A percentile compares a stretch with the other conserved stretches of the same genome.
phyloP scores from a whole-genome alignment of 305 asterid species.

The Solanum chacoense region DNA sequence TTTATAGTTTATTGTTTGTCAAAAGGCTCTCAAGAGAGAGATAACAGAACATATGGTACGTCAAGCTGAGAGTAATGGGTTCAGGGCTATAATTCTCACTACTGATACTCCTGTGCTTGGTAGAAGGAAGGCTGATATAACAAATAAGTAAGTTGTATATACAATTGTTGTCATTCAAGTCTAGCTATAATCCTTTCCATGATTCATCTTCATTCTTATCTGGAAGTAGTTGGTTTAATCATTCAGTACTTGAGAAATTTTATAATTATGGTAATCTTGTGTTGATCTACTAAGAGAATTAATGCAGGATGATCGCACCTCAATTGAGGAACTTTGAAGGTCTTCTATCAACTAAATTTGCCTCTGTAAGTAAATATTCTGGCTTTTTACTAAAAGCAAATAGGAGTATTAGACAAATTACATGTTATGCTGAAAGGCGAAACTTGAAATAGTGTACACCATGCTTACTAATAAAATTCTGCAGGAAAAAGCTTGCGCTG shows the following conservation, averaged over 20 bases:
- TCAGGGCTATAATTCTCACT: conserved; percentile 20
- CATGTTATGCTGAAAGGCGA: background rate
- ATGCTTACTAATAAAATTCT: background rate
- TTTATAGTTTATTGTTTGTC: background rate
- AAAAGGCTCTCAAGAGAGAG: conserved; percentile 44
- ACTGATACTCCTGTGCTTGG: conserved; percentile 49
- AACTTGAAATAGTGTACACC: background rate
- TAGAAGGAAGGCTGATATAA: conserved; percentile 51
- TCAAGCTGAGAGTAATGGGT: conserved; percentile 61
- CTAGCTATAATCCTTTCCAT: background rate
- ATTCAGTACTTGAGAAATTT: conserved; percentile 8
- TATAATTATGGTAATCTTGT: background rate
- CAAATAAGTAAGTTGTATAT: conserved; percentile 34
- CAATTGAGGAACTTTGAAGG: conserved; percentile 49
- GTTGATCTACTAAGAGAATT: background rate
- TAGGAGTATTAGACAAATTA: background rate
- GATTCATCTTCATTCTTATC: background rate
- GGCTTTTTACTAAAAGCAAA: background rate
- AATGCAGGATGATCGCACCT: conserved; percentile 52
- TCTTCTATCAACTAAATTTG: conserved; percentile 30
- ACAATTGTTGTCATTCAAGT: background rate
- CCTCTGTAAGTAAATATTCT: conserved; percentile 21
- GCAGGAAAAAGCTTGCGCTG: conserved; percentile 42
- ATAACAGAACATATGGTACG: conserved; percentile 43
- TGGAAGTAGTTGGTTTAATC: background rate